A percentile compares a stretch with the other conserved stretches of the same genome.
These are phyloP conservation scores for Globisporangium parvum DNA, from an alignment of 352 stramenopile genomes.

Conservation along the genomic window DNA sequence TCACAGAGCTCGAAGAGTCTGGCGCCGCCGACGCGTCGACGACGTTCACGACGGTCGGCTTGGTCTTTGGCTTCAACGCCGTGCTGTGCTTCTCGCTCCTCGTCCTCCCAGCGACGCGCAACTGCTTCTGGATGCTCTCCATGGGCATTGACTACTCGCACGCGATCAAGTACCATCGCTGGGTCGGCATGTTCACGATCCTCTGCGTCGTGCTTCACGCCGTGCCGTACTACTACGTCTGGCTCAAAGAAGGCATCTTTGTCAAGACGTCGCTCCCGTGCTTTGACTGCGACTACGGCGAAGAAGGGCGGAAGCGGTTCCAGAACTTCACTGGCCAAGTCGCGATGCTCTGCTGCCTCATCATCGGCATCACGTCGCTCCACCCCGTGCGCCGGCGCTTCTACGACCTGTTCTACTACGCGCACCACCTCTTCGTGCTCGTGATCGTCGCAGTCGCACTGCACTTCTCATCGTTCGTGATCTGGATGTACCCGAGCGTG, in stretches of 20 bases:
- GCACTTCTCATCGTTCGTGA: slow-evolving; percentile 78
- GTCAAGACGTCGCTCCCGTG: slow-evolving; percentile 55
- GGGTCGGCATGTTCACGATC: slow-evolving; percentile 74
- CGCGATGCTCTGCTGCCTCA: slow-evolving; percentile 56
- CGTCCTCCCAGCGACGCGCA: slow-evolving; percentile 55
- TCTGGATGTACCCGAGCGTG: slow-evolving; percentile 78
- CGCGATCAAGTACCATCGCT: slow-evolving; percentile 85
- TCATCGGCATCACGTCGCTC: slow-evolving; percentile 77
- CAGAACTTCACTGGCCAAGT: slow-evolving; percentile 76
- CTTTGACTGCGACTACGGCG: slow-evolving; percentile 61
- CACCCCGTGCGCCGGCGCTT: slow-evolving; percentile 57
- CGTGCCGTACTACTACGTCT: slow-evolving; percentile 68
- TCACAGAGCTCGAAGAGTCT: slow-evolving; percentile 36
- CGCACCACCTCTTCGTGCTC: slow-evolving; percentile 83
- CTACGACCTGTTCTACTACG: slow-evolving; percentile 88
- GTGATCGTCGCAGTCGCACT: slow-evolving; percentile 59
- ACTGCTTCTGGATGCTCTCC: slow-evolving; percentile 82
- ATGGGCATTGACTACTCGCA: slow-evolving; percentile 85
- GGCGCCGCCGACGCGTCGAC: slow-evolving; percentile 34
- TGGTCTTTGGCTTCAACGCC: slow-evolving; percentile 70
- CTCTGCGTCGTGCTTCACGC: slow-evolving; percentile 56
- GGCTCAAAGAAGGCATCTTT: slow-evolving; percentile 51
- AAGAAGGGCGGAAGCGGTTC: slow-evolving; percentile 51
- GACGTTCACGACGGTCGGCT: slow-evolving; percentile 46
- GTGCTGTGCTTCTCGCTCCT: slow-evolving; percentile 61